Evolutionary conservation across 1,284 basidiomycete genomes (phyloP).

Genomic region (Athelia sp.): DNA sequence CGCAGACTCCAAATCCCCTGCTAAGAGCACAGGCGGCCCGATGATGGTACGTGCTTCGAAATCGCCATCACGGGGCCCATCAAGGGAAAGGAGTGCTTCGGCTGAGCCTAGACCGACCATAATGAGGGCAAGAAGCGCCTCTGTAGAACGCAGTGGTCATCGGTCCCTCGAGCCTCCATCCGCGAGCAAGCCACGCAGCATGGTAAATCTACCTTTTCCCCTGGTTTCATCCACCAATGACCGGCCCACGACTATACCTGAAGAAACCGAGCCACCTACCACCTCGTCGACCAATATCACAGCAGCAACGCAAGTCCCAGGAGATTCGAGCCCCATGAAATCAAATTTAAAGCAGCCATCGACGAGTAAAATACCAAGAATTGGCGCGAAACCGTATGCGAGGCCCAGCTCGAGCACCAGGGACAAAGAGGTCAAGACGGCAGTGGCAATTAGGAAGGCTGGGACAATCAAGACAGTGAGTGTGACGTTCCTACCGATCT

Average conservation of each 20-base stretch:
- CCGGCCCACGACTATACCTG: constrained; percentile 23
- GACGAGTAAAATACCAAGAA: constrained; percentile 64
- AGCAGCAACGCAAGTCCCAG: constrained; percentile 4
- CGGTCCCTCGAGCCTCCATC: constrained; percentile 17
- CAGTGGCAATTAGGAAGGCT: constrained; percentile 4
- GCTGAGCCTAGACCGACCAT: constrained; percentile 27
- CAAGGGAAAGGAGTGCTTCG: constrained; percentile 26
- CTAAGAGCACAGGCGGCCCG: constrained; percentile 17
- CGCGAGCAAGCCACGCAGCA: constrained; percentile 13
- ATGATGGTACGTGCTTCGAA: neutral
- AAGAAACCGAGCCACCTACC: constrained; percentile 18
- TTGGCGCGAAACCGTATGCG: constrained; percentile 61
- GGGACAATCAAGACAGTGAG: constrained; percentile 15
- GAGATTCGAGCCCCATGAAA: constrained; percentile 23
- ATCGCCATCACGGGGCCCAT: constrained; percentile 12
- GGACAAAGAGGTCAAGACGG: constrained; percentile 8
- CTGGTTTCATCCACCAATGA: constrained; percentile 18
- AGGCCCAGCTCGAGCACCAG: constrained; percentile 26
- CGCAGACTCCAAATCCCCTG: constrained; percentile 23
- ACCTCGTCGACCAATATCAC: neutral
- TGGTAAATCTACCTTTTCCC: constrained; percentile 39
- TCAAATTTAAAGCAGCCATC: constrained; percentile 50
- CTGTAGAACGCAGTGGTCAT: constrained; percentile 16
- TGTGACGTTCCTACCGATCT: neutral
- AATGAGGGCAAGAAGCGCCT: constrained; percentile 21